Base-by-base conservation (phyloP, 257 asterid genomes). In the Petunia axillaris region DNA sequence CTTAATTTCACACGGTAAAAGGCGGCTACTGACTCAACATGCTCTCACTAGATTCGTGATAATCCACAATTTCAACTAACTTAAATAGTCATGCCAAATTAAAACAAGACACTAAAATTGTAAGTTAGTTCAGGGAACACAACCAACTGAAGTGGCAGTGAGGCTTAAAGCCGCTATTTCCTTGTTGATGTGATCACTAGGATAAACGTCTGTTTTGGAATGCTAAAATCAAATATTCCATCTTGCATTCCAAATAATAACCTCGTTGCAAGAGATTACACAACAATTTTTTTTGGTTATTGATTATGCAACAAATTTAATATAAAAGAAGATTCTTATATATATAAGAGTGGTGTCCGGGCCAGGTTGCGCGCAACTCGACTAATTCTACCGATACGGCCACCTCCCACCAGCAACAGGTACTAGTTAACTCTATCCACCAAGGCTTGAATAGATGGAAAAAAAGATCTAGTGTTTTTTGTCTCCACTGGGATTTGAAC, bases 81-180 rank as follows among this genome's bases (percentile, higher is more conserved):
- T 43, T 67, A 11, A 43, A 8, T 43, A 25, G 25, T 43, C 77
- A 50, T 50, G 77, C 62, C 44, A 11, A 71, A 71, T 50, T 48
- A 71, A 70, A 70, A 35, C 60, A 48, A 71, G 62, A 37, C 46
- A 71, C 50, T 35, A 43, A 71, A 71, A 71, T 71, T 46, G 59
- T 48, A 48, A 25, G 40, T 59, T 48, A 50, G 60, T 10, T 41
- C 2, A 25, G 37, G 25, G 60, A 71, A 48, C 62, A 50, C 62
- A 11, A 6, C 35, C 39, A n/a, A 57, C 1, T 71, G 0, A 3
- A 55, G 62, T 35, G 41, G 67, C 40, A 4, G 15, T 10, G 7
- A 43, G 7, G 67, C 3, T 59, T 59, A 16, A 59, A 59, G 38
- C 67, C 67, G 36, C 43, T 62, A 36, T 8, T 10, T 63, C n/a